phyloP scores from a whole-genome alignment of 768 basidiomycete species.

The Coprinopsis cinerea region DNA sequence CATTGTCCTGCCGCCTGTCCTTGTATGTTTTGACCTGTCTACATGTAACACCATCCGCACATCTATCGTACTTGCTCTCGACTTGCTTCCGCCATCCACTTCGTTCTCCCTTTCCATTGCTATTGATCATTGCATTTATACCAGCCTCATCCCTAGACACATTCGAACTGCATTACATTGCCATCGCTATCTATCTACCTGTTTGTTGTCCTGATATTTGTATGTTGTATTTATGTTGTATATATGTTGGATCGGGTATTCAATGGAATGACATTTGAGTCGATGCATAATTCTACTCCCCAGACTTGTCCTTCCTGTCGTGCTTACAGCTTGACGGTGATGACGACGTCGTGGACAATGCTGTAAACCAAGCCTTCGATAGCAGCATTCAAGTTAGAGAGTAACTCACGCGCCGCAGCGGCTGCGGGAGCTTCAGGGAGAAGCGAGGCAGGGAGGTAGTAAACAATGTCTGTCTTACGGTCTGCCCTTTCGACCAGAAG shows the following conservation, averaged over 20 bases:
- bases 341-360: background rate
- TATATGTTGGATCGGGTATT: no score
- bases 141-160: background rate
- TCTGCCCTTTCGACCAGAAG: constrained; percentile 21
- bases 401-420: background rate
- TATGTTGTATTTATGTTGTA: no score
- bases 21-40: no score
- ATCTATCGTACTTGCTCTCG: background rate
- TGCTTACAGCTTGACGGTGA: background rate
- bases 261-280: no score
- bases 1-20: no score
- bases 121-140: background rate
- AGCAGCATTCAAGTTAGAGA: background rate
- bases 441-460: background rate
- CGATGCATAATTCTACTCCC: no score
- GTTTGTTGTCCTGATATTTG: no score
- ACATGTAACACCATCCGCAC: no score
- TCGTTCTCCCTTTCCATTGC: background rate
- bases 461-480: background rate
- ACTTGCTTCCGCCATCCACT: no score
- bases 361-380: background rate
- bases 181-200: background rate
- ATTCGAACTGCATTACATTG: background rate
- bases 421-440: background rate
- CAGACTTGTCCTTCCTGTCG: background rate